phyloP scores from a whole-genome alignment of 2,329 filamentous ascomycete species.

The Talaromyces sp. region DNA sequence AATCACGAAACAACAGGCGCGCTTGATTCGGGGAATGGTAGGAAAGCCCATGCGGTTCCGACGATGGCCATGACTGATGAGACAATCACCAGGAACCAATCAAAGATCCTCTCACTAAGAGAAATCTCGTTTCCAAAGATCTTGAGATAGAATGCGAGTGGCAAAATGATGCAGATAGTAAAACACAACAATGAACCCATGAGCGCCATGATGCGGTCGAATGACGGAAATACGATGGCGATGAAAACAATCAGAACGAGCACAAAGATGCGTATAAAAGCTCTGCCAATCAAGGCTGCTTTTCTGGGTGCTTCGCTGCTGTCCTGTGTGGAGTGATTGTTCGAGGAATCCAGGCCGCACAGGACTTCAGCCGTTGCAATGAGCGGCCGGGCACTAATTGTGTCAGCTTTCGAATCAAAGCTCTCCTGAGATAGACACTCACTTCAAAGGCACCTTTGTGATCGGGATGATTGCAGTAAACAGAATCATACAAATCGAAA shows the following conservation, averaged over 20 bases:
- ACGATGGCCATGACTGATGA: slow-evolving; percentile 68
- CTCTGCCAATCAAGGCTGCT: slow-evolving; percentile 57
- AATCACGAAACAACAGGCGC: not conserved
- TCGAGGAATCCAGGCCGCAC: slow-evolving; percentile 63
- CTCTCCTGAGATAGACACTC: slow-evolving; percentile 24
- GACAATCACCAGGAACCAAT: slow-evolving; percentile 66
- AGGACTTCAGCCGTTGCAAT: slow-evolving; percentile 80
- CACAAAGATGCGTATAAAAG: slow-evolving; percentile 61
- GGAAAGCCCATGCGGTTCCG: slow-evolving; percentile 82
- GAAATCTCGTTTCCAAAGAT: slow-evolving; percentile 74
- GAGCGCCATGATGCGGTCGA: slow-evolving; percentile 87
- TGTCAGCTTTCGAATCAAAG: slow-evolving; percentile 21
- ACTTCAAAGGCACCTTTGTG: slow-evolving; percentile 89
- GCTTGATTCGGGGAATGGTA: slow-evolving; percentile 51
- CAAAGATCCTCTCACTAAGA: slow-evolving; percentile 59
- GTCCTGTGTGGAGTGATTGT: slow-evolving; percentile 27
- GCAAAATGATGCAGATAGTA: slow-evolving; percentile 88
- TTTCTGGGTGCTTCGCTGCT: slow-evolving; percentile 36
- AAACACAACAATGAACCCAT: slow-evolving; percentile 89
- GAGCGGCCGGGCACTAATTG: slow-evolving; percentile 68
- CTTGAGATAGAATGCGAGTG: slow-evolving; percentile 83
- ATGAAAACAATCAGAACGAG: slow-evolving; percentile 72
- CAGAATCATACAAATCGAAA: slow-evolving; percentile 76
- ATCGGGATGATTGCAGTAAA: slow-evolving; percentile 91
- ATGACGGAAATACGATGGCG: slow-evolving; percentile 69